Evolutionary conservation across 192 early-diverging fungal species (phyloP).

Genomic region (Mortierella alpina): DNA sequence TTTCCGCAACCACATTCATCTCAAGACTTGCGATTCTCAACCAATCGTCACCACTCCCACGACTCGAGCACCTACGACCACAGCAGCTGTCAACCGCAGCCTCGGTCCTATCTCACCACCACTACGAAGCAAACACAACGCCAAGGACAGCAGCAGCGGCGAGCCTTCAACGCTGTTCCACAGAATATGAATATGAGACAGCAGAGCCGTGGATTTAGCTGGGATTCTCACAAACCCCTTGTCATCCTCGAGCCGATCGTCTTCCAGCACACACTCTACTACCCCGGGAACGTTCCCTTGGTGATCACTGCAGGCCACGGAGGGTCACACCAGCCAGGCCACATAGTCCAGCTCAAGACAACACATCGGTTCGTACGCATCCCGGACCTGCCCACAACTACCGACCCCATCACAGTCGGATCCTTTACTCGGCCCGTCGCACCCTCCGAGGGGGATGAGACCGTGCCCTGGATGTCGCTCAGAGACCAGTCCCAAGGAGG

Average conservation of each 20-base stretch:
- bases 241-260: conserved; percentile 37
- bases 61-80: background rate
- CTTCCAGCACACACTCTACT: conserved; percentile 43
- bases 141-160: background rate
- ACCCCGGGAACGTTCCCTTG: conserved; percentile 42
- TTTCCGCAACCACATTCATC: background rate
- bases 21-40: conserved; percentile 40
- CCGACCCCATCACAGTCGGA: background rate
- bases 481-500: conserved; percentile 31
- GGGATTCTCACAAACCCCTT: background rate
- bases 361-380: conserved; percentile 32
- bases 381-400: background rate
- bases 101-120: background rate
- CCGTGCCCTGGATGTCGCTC: conserved; percentile 34
- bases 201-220: too few relatives aligned
- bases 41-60: conserved; percentile 27
- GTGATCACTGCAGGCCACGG: conserved; percentile 47
- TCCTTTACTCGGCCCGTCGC: conserved; percentile 26
- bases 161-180: background rate
- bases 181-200: too few relatives aligned
- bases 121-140: background rate
- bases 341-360: conserved; percentile 1
- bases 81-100: background rate
- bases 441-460: conserved; percentile 2
- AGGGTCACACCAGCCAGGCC: conserved; percentile 11